These are phyloP conservation scores for Fusarium tricinctum DNA, from an alignment of 2,329 filamentous ascomycete genomes.

Conservation along the genomic window DNA sequence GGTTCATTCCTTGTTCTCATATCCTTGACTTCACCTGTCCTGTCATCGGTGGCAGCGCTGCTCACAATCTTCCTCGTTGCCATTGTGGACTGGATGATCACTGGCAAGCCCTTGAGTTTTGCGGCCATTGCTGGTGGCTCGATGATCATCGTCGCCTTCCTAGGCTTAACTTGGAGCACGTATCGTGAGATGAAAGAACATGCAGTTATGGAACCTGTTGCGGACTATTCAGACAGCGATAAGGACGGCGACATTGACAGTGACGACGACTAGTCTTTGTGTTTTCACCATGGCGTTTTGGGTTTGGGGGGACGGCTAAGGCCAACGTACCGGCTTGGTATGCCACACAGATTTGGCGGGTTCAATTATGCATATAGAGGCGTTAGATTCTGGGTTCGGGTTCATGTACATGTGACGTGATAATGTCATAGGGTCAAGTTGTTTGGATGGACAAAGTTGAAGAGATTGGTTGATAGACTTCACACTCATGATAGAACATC, in stretches of 20 bases:
- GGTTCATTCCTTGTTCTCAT: constrained; percentile 95
- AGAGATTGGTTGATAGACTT: constrained; percentile 14
- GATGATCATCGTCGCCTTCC: constrained; percentile 89
- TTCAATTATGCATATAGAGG: constrained; percentile 36
- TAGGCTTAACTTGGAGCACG: constrained; percentile 90
- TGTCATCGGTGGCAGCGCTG: constrained; percentile 91
- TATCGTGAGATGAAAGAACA: constrained; percentile 95
- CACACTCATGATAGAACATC: constrained; percentile 29
- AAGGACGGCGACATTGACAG: constrained; percentile 61
- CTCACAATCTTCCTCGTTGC: constrained; percentile 98
- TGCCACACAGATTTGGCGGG: constrained; percentile 18
- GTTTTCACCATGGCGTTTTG: constrained; percentile 19
- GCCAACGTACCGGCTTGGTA: constrained; percentile 4
- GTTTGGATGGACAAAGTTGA: constrained; percentile 4
- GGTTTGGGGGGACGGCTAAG: constrained; percentile 3
- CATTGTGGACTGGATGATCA: constrained; percentile 88
- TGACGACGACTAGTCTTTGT: constrained; percentile 45
- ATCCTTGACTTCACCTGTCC: constrained; percentile 89
- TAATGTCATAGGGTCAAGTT: constrained; percentile 3
- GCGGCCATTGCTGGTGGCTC: constrained; percentile 86
- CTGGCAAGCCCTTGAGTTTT: constrained; percentile 79
- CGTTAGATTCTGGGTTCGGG: constrained; percentile 30
- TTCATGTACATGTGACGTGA: constrained; percentile 14
- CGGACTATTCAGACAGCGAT: constrained; percentile 63
- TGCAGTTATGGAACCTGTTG: constrained; percentile 68